A percentile compares a stretch with the other conserved stretches of the same genome.
Conservation (phyloP, 2,329 filamentous ascomycete species). For the Fusarium ramigenum region DNA sequence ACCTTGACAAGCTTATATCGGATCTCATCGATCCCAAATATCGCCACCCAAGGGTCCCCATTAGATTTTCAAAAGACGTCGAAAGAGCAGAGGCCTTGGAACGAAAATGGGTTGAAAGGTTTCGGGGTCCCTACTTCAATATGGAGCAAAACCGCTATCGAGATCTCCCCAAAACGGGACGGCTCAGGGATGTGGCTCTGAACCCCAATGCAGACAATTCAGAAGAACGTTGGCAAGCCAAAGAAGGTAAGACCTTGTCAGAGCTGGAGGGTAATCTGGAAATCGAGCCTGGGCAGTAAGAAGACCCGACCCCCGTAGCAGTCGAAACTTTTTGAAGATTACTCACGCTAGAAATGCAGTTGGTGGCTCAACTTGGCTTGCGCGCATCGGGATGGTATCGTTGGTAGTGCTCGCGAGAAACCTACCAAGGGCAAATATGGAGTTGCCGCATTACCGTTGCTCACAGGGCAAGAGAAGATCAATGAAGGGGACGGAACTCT, state of each 20-base stretch:
- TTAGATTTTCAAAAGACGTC: conserved; percentile 48
- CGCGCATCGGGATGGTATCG: conserved; percentile 64
- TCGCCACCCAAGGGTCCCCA: conserved; percentile 40
- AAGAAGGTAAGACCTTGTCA: conserved; percentile 47
- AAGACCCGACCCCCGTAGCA: conserved; percentile 32
- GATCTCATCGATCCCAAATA: conserved; percentile 51
- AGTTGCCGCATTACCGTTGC: conserved; percentile 58
- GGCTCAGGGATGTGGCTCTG: conserved; percentile 54
- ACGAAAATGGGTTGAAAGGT: conserved; percentile 55
- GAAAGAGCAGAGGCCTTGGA: conserved; percentile 52
- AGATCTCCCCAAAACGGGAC: conserved; percentile 49
- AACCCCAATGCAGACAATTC: conserved; percentile 44
- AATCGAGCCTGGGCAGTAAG: conserved; percentile 62
- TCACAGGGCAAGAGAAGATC: conserved; percentile 61
- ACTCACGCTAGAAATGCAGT: conserved; percentile 48
- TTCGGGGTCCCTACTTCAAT: conserved; percentile 55
- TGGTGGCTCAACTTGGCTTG: conserved; percentile 69
- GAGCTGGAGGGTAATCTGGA: conserved; percentile 53
- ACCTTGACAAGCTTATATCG: conserved; percentile 56
- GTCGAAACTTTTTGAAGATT: neutral
- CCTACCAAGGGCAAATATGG: conserved; percentile 59
- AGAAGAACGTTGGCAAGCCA: conserved; percentile 51
- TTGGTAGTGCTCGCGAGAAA: conserved; percentile 54
- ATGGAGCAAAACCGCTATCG: conserved; percentile 56
- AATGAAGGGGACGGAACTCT: conserved; percentile 43